Evolutionary conservation across 1,284 basidiomycete genomes (phyloP).

Genomic region (Leccinum angustisporum): DNA sequence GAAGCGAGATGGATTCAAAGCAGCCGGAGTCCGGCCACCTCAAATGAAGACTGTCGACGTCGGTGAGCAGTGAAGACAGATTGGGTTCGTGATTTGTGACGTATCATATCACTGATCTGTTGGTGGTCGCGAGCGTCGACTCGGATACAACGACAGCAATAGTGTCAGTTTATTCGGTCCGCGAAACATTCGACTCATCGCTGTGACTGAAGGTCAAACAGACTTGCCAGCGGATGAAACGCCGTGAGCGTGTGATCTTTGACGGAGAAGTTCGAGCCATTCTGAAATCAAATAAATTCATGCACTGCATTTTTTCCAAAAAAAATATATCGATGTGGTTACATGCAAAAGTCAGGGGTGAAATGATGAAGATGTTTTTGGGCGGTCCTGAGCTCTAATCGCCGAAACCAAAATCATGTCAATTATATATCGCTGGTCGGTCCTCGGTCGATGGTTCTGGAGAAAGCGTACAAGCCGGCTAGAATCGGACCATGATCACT

Average conservation of each 20-base stretch:
- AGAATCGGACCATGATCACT: background rate
- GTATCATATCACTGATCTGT: background rate
- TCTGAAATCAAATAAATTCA: background rate
- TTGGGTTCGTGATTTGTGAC: background rate
- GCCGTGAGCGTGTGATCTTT: background rate
- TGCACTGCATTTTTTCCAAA: background rate
- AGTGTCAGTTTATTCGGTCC: background rate
- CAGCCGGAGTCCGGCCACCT: background rate
- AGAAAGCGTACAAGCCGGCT: background rate
- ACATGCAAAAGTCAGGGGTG: slow-evolving; percentile 5
- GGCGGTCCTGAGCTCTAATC: background rate
- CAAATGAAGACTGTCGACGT: background rate
- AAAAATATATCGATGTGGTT: background rate
- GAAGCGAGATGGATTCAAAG: background rate
- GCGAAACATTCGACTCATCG: background rate
- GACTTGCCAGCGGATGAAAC: background rate
- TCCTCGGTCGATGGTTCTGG: background rate
- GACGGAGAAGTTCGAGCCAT: background rate
- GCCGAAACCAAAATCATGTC: background rate
- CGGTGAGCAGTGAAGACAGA: background rate
- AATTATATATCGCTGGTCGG: background rate
- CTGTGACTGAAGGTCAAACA: background rate
- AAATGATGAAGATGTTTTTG: background rate
- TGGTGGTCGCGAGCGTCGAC: background rate
- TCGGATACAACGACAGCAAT: background rate